These are phyloP conservation scores for Pseudogymnoascus sp. DNA, from an alignment of 2,329 filamentous ascomycete species.

Conservation along the genomic window DNA sequence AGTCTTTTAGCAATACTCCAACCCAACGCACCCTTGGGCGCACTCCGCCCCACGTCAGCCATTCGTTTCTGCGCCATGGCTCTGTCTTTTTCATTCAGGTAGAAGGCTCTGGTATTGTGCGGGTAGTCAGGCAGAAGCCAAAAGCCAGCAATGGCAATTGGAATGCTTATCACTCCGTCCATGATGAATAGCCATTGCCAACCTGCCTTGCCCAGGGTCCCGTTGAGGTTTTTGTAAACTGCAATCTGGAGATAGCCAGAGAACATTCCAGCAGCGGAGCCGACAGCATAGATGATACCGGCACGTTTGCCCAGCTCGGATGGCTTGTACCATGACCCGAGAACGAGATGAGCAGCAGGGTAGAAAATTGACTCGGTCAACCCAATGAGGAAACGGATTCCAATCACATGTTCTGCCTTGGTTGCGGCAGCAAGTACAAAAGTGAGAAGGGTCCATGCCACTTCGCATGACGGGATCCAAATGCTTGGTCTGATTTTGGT, in stretches of 20 bases:
- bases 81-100: constrained; percentile 26
- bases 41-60: no score
- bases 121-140: constrained; percentile 43
- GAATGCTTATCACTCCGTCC: constrained; percentile 46
- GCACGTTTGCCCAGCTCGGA: constrained; percentile 40
- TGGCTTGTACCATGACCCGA: constrained; percentile 49
- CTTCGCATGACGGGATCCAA: constrained; percentile 24
- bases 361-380: constrained; percentile 31
- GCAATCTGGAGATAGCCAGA: constrained; percentile 51
- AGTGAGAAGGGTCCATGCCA: not conserved
- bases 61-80: no score
- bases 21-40: no score
- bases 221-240: constrained; percentile 14
- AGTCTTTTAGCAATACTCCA: constrained; percentile 32
- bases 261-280: constrained; percentile 38
- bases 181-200: constrained; percentile 50
- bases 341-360: constrained; percentile 42
- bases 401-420: not conserved
- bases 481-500: constrained; percentile 30
- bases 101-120: constrained; percentile 43
- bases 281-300: constrained; percentile 39
- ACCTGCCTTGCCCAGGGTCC: constrained; percentile 14
- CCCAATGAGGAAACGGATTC: constrained; percentile 19
- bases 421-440: not conserved
- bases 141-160: constrained; percentile 43